These are phyloP conservation scores for Rubia tinctorum DNA, from an alignment of 305 asterid genomes.

Conservation along the genomic window DNA sequence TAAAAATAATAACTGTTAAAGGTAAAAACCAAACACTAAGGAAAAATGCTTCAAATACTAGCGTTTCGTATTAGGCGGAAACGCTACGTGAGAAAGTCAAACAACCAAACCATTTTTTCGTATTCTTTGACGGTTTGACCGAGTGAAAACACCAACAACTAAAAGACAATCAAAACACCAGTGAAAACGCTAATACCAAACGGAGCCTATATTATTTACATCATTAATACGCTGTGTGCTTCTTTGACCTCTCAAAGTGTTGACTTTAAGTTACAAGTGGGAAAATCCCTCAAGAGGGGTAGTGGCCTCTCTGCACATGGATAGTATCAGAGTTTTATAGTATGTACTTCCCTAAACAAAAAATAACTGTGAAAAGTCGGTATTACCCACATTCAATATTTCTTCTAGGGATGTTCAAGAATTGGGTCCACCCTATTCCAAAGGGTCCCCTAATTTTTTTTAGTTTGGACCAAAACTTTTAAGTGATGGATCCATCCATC, in stretches of 20 bases:
- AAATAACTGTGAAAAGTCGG: constrained; percentile 53
- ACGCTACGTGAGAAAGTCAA: no score
- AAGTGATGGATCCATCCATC: constrained; percentile 32
- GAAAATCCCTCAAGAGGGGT: background rate
- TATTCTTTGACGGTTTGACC: no score
- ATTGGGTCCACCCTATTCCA: constrained; percentile 54
- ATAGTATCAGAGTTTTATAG: constrained; percentile 27
- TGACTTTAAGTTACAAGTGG: constrained; percentile 8
- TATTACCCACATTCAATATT: constrained; percentile 46
- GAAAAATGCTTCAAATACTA: no score
- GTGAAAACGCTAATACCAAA: no score
- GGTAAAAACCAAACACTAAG: no score
- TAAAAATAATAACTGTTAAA: no score
- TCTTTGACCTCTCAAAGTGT: constrained; percentile 4
- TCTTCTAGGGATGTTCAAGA: constrained; percentile 45
- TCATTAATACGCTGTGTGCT: background rate
- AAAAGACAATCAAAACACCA: no score
- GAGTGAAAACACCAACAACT: no score
- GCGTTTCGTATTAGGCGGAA: no score
- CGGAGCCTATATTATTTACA: background rate
- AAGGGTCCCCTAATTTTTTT: constrained; percentile 40
- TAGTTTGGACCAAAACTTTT: constrained; percentile 45
- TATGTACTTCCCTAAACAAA: constrained; percentile 36
- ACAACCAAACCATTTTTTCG: no score
- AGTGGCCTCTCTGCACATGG: constrained; percentile 55